Base-by-base conservation (phyloP, 2,329 filamentous ascomycete species). In the Ophiocordyceps sinensis region DNA sequence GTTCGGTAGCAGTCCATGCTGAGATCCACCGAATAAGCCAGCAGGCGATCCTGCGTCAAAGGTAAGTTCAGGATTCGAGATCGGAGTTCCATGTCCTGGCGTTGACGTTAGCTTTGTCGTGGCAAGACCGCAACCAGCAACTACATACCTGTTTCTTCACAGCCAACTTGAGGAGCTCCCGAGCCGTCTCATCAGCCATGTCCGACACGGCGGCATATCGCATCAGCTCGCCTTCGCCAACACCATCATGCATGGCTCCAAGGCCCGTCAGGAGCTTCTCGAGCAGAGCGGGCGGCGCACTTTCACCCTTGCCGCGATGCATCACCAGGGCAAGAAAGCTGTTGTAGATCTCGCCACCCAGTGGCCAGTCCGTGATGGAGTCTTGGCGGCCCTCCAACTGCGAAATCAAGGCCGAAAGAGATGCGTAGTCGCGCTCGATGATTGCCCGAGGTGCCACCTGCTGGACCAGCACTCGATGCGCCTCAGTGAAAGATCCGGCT, bases 401-500 rank as follows among this genome's bases (percentile, higher is more conserved):
- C 15, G 70, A 67, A 31, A 96, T 71, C 32, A 95, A 67, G 28
- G 71, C 66, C 34, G 75, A 73, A 1, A 96, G 66, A 2, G 71
- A 71, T 17, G 73, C 70, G 52, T 85, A 89, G 56, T 95, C 82
- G 36, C 82, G 79, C 54, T 85, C 82, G 45, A 98, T 82, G 47
- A 98, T 74, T 11, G 85, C 77, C 26, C 73, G 70, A 0, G 91
- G 91, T 0, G 85, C 91, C 28, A 96, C 87, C 48, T 82, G 73
- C 47, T 77, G 76, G 45, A 82, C 75, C 41, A 98, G 80, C 1
- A 89, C 85, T 26, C 78, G 74, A 61, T 96, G 91, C 0, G 91
- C 91, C 56, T 91, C 85, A 28, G 77, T 70, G 60, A 79, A 83
- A 35, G 84, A 78, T 32, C 75, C 73, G 2, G 87, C 89, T 38